Percentiles rank a stretch among this genome's conserved stretches.
Evolutionary conservation across 495 filamentous ascomycete species (phyloP).

Genomic region (Chaetomium cochliodes): DNA sequence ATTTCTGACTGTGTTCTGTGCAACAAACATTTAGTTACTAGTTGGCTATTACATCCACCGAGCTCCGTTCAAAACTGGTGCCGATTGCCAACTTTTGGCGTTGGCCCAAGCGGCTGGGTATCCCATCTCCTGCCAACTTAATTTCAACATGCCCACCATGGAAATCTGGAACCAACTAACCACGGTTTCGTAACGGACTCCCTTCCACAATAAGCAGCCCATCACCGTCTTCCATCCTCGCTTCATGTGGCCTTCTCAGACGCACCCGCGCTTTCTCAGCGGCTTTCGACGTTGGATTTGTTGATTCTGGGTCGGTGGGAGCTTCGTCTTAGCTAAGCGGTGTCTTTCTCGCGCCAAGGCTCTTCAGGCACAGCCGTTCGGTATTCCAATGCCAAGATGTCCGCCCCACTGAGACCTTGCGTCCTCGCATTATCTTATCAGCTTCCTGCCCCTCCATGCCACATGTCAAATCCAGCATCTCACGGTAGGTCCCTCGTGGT

Average conservation of each 20-base stretch:
- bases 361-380: slow-evolving; percentile 9
- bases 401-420: neutral
- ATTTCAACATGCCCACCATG: neutral
- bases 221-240: neutral
- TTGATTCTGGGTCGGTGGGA: neutral
- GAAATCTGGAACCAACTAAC: neutral
- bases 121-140: neutral
- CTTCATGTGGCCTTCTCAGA: neutral
- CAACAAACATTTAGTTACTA: neutral
- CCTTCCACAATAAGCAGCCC: neutral
- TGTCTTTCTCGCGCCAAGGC: neutral
- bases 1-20: neutral
- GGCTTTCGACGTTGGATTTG: no score
- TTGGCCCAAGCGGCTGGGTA: neutral
- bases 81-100: neutral
- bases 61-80: neutral
- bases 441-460: slow-evolving; percentile 10
- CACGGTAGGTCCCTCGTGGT: slow-evolving; percentile 2
- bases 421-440: slow-evolving; percentile 20
- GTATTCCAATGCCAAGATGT: slow-evolving; percentile 1
- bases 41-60: neutral
- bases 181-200: neutral
- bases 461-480: slow-evolving; percentile 3
- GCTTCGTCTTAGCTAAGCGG: slow-evolving; percentile 15
- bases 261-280: neutral